phyloP scores from a whole-genome alignment of 208 protist species.

The Trypanosoma mega region DNA sequence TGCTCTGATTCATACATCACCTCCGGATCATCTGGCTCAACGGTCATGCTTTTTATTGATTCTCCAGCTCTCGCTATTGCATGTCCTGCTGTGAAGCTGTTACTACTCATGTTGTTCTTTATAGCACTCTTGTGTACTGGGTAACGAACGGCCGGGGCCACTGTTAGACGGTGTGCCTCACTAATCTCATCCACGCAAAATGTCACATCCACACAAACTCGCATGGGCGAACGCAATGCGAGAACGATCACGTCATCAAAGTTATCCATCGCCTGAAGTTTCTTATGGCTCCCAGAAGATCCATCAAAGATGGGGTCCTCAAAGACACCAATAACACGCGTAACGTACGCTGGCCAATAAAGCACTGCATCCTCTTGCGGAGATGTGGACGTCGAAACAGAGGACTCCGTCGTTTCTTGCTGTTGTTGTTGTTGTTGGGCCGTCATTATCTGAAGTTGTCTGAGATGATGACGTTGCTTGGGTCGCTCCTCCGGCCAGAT shows the following conservation, averaged over 20 bases:
- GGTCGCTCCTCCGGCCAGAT: constrained; percentile 40
- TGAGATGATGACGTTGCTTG: neutral
- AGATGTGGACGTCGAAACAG: neutral
- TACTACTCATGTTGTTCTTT: neutral
- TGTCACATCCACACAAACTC: constrained; percentile 60
- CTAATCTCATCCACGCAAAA: constrained; percentile 72
- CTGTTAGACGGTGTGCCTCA: constrained; percentile 32
- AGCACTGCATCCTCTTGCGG: constrained; percentile 19
- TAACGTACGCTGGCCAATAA: constrained; percentile 78
- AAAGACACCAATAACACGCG: constrained; percentile 41
- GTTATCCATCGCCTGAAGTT: constrained; percentile 42
- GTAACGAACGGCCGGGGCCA: constrained; percentile 26
- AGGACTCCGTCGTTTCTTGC: neutral
- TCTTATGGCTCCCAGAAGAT: constrained; percentile 26
- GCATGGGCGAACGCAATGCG: constrained; percentile 44
- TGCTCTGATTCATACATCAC: constrained; percentile 9
- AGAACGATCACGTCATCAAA: constrained; percentile 47
- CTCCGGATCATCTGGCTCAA: constrained; percentile 15
- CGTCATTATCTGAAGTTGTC: neutral
- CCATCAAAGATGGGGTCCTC: constrained; percentile 41
- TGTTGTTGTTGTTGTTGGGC: neutral
- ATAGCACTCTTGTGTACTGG: neutral
- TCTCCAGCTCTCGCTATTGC: no score
- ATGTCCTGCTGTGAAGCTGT: no score
- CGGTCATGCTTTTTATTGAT: neutral